Conservation (phyloP, 2,329 filamentous ascomycete species). For the Pseudocercospora cruenta region DNA sequence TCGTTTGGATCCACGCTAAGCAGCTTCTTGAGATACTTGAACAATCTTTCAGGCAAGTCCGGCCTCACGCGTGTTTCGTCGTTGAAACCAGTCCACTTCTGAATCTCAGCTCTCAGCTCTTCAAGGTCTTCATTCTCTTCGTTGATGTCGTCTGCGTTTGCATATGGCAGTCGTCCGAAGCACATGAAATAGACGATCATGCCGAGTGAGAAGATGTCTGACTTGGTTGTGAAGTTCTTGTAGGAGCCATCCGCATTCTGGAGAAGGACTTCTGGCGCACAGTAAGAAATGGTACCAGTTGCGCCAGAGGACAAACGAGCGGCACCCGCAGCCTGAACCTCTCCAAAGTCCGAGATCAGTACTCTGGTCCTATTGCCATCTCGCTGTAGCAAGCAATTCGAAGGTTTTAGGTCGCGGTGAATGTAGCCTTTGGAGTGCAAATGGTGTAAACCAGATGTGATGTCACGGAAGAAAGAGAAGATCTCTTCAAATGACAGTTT, state of each 20-base stretch:
- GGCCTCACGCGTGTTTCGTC: conserved; percentile 61
- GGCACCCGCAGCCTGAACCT: conserved; percentile 83
- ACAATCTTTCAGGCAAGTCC: conserved; percentile 84
- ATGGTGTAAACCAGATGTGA: conserved; percentile 87
- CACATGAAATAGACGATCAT: conserved; percentile 99
- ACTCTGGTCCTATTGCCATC: conserved; percentile 70
- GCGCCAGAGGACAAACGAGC: conserved; percentile 87
- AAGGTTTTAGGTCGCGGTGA: conserved; percentile 93
- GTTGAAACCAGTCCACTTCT: conserved; percentile 83
- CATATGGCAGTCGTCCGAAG: conserved; percentile 86
- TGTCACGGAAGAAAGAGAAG: conserved; percentile 94
- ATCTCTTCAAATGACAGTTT: conserved; percentile 83
- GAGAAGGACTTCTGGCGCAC: conserved; percentile 83
- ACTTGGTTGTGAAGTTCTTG: conserved; percentile 95
- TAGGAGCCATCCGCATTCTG: conserved; percentile 68
- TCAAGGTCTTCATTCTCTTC: conserved; percentile 94
- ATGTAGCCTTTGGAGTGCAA: conserved; percentile 91
- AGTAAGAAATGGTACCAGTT: conserved; percentile 96
- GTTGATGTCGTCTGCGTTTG: conserved; percentile 77
- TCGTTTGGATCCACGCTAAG: conserved; percentile 76
- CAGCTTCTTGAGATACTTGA: conserved; percentile 78
- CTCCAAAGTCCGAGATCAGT: conserved; percentile 95
- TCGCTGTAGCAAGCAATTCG: conserved; percentile 86
- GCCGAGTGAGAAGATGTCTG: conserved; percentile 95
- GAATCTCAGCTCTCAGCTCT: conserved; percentile 80